phyloP scores from a whole-genome alignment of 2,329 filamentous ascomycete genomes.

The Penicillium sp. region DNA sequence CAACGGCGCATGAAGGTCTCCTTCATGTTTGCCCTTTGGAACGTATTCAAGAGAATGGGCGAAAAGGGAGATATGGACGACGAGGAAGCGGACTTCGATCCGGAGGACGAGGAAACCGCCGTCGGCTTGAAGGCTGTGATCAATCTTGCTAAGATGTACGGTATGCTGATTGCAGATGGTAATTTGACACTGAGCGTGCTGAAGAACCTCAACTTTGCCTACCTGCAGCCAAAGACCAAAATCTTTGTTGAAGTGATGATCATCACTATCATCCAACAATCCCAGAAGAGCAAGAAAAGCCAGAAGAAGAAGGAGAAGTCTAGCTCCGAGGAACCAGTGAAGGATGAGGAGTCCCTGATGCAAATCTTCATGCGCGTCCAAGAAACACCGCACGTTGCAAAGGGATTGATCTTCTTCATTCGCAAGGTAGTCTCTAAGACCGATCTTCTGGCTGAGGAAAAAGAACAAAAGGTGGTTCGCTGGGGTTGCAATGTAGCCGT shows the following conservation, averaged over 20 bases:
- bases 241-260: slow-evolving; percentile 80
- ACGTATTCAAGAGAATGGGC: slow-evolving; percentile 80
- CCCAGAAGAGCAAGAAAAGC: slow-evolving; percentile 47
- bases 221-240: slow-evolving; percentile 72
- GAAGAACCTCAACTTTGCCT: slow-evolving; percentile 71
- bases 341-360: slow-evolving; percentile 59
- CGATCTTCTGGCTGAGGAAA: slow-evolving; percentile 49
- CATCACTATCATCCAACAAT: slow-evolving; percentile 70
- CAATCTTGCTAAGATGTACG: slow-evolving; percentile 68
- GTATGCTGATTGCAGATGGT: slow-evolving; percentile 60
- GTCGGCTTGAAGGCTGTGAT: slow-evolving; percentile 60
- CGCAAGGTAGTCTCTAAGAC: slow-evolving; percentile 71
- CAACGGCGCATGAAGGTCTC: slow-evolving; percentile 70
- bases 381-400: slow-evolving; percentile 66
- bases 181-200: slow-evolving; percentile 57
- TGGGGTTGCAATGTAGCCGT: slow-evolving; percentile 45
- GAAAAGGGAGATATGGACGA: slow-evolving; percentile 64
- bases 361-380: slow-evolving; percentile 66
- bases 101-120: slow-evolving; percentile 51
- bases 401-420: slow-evolving; percentile 76
- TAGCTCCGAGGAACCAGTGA: slow-evolving; percentile 26
- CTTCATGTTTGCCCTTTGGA: slow-evolving; percentile 86
- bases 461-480: slow-evolving; percentile 53
- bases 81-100: slow-evolving; percentile 58
- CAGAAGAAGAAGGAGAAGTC: slow-evolving; percentile 25